Conservation (phyloP, 2,329 filamentous ascomycete genomes). For the Alternaria burnsii region DNA sequence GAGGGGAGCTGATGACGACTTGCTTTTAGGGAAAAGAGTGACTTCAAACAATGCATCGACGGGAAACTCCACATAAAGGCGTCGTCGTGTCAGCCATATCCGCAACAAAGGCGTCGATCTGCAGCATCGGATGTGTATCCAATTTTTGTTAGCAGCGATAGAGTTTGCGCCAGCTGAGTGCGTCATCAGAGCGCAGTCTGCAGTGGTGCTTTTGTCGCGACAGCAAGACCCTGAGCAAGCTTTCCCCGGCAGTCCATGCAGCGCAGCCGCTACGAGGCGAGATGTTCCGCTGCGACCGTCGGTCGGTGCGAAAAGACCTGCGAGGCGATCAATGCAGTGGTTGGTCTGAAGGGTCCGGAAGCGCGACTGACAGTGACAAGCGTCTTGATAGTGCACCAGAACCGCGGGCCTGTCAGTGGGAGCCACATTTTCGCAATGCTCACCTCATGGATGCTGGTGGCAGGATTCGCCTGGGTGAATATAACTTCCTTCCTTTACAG, state of each 20-base stretch:
- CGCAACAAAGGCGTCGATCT: slow-evolving; percentile 44
- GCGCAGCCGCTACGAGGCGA: slow-evolving; percentile 18
- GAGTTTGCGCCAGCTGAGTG: slow-evolving; percentile 18
- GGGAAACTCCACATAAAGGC: slow-evolving; percentile 25
- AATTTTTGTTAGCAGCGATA: slow-evolving; percentile 16
- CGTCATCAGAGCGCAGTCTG: slow-evolving; percentile 15
- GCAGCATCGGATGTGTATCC: slow-evolving; percentile 29
- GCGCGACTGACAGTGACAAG: slow-evolving; percentile 46
- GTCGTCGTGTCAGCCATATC: slow-evolving; percentile 43
- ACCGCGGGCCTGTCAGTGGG: slow-evolving; percentile 42
- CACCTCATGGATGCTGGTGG: slow-evolving; percentile 19
- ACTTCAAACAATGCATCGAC: slow-evolving; percentile 15
- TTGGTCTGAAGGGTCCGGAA: slow-evolving; percentile 37
- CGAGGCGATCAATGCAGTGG: slow-evolving; percentile 28
- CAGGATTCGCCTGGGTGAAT: slow-evolving; percentile 16
- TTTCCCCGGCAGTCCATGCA: slow-evolving; percentile 25
- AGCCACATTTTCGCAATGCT: slow-evolving; percentile 43
- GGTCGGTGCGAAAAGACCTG: slow-evolving; percentile 25
- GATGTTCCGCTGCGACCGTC: slow-evolving; percentile 25
- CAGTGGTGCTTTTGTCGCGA: slow-evolving; percentile 19
- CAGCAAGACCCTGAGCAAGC: slow-evolving; percentile 27
- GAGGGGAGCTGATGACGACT: slow-evolving; percentile 20
- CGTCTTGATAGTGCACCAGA: slow-evolving; percentile 37
- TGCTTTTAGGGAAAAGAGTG: slow-evolving; percentile 14
- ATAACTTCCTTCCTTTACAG: slow-evolving; percentile 1